These are phyloP conservation scores for Orobanche coerulescens DNA, from an alignment of 257 asterid genomes.

Conservation along the genomic window DNA sequence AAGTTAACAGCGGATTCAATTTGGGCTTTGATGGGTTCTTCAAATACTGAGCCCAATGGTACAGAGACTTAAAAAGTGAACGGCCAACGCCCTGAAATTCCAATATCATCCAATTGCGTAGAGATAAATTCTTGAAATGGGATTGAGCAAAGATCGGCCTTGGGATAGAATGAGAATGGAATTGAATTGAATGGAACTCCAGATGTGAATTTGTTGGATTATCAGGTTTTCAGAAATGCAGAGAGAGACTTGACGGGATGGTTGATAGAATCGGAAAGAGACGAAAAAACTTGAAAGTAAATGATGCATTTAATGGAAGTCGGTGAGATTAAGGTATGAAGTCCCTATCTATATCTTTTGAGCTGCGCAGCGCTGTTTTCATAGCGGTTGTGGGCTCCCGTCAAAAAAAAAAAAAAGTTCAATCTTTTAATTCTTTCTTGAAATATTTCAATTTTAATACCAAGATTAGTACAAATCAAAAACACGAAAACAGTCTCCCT, in stretches of 20 bases:
- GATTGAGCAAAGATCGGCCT: background rate
- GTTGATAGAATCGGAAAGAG: background rate
- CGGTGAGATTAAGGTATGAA: background rate
- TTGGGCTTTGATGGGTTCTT: slow-evolving; percentile 11
- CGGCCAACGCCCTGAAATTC: slow-evolving; percentile 1
- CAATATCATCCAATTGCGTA: background rate
- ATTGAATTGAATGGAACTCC: background rate
- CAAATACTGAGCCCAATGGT: slow-evolving; percentile 14
- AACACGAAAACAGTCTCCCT: too few species aligned
- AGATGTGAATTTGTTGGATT: slow-evolving; percentile 17
- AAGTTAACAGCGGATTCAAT: slow-evolving; percentile 20
- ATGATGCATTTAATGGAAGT: background rate
- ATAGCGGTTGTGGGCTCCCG: too few species aligned
- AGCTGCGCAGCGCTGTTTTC: too few species aligned
- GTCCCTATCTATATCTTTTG: too few species aligned
- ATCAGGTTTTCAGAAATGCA: slow-evolving; percentile 9
- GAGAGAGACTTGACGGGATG: slow-evolving; percentile 3
- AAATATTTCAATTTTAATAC: too few species aligned
- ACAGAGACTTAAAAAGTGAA: slow-evolving; percentile 5
- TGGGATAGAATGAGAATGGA: slow-evolving; percentile 1
- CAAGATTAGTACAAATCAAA: too few species aligned
- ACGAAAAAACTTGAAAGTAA: background rate
- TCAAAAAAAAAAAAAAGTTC: too few species aligned
- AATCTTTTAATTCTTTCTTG: too few species aligned
- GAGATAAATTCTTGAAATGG: slow-evolving; percentile 2